Evolutionary conservation across 1,139 yeast species (phyloP).

Genomic region (Yamadazyma membranifaciens): DNA sequence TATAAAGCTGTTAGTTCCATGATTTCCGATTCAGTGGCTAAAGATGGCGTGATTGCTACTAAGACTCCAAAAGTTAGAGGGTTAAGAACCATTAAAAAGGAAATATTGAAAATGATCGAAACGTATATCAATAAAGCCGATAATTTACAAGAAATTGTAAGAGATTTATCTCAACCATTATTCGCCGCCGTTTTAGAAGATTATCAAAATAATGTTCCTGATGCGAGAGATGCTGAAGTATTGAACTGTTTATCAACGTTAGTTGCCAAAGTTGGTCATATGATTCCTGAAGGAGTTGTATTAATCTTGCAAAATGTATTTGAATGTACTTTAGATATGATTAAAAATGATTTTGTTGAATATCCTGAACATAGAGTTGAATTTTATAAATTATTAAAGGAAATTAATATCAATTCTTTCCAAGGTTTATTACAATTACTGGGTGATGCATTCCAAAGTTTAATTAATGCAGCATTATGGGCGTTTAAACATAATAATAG

Average conservation of each 20-base stretch:
- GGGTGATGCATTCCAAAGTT: conserved; percentile 86
- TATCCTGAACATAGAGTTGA: conserved; percentile 98
- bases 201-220: conserved; percentile 85
- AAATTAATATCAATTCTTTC: conserved; percentile 82
- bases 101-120: conserved; percentile 84
- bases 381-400: conserved; percentile 84
- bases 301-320: conserved; percentile 86
- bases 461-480: conserved; percentile 94
- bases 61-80: conserved; percentile 96
- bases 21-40: conserved; percentile 77
- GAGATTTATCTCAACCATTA: conserved; percentile 80
- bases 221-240: conserved; percentile 97
- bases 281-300: conserved; percentile 90
- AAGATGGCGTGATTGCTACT: conserved; percentile 83
- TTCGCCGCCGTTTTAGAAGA: conserved; percentile 87
- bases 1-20: conserved; percentile 89
- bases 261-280: conserved; percentile 79
- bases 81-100: conserved; percentile 93
- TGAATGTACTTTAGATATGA: conserved; percentile 93
- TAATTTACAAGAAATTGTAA: conserved; percentile 80
- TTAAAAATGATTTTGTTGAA: conserved; percentile 90
- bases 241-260: conserved; percentile 91
- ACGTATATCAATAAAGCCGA: conserved; percentile 86
- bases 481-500: conserved; percentile 96
- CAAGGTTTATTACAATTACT: conserved; percentile 84